These are phyloP conservation scores for Capsella rubella DNA, from an alignment of 441 rosid genomes.

Conservation along the genomic window DNA sequence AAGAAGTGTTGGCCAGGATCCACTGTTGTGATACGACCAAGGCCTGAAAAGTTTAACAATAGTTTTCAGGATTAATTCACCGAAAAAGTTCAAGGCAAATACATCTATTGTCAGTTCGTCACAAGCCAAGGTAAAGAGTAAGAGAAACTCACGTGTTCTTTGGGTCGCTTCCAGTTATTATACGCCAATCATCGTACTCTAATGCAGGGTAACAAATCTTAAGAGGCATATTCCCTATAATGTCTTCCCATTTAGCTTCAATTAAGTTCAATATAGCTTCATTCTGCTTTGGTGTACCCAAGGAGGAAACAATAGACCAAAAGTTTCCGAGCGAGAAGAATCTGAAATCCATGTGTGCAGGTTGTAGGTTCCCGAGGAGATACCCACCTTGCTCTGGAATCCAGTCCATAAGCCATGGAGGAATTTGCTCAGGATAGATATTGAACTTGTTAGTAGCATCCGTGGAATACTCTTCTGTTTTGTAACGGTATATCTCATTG, in stretches of 20 bases:
- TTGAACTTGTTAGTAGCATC: slow-evolving; percentile 95
- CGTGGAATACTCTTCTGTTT: slow-evolving; percentile 93
- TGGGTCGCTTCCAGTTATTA: slow-evolving; percentile 90
- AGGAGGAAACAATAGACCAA: slow-evolving; percentile 83
- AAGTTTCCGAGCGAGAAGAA: slow-evolving; percentile 88
- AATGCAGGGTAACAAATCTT: slow-evolving; percentile 95
- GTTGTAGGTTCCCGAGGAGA: slow-evolving; percentile 90
- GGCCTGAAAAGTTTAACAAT: slow-evolving; percentile 59
- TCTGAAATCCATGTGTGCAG: slow-evolving; percentile 96
- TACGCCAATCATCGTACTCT: slow-evolving; percentile 95
- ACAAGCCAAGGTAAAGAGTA: slow-evolving; percentile 6
- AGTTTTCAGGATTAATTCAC: slow-evolving; percentile 9
- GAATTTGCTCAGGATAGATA: slow-evolving; percentile 90
- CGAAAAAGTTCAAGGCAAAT: neutral
- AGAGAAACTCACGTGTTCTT: slow-evolving; percentile 76
- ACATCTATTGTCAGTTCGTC: neutral
- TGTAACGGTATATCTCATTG: slow-evolving; percentile 92
- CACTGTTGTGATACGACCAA: slow-evolving; percentile 93
- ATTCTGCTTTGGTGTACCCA: slow-evolving; percentile 76
- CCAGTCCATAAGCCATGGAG: slow-evolving; percentile 98
- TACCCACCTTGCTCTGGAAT: slow-evolving; percentile 89
- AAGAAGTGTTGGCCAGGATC: slow-evolving; percentile 92
- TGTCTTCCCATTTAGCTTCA: slow-evolving; percentile 87
- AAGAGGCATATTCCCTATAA: slow-evolving; percentile 89
- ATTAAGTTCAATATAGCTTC: slow-evolving; percentile 85